Evolutionary conservation across 495 filamentous ascomycete genomes (phyloP), one percentile per base, ranked within the genome.

Genomic region (Hypoxylon lienhwacheense): DNA sequence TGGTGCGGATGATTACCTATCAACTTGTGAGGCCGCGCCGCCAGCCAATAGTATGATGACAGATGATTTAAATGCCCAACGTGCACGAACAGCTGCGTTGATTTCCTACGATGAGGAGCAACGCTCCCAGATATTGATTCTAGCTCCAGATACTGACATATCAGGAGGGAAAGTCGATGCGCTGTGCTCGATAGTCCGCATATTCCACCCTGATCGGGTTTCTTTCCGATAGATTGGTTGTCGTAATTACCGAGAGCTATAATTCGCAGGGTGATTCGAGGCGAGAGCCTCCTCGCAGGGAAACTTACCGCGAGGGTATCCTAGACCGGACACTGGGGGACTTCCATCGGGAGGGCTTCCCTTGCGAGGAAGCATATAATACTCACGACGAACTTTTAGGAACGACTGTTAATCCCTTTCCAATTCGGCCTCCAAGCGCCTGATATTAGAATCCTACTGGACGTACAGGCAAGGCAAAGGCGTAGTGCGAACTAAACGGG

Each of bases 1-100:
- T 61, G 58, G 58, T 47, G 58, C 58, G 48, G 26, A 41, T 52
- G 51, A 61, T 50, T 51, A 52, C 42, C 51, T 61, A 61, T 61
- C 58, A 55, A 43, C 47, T 55, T 55, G 58, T 52, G 50, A 55
- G 51, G 31, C 47, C 41, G 26, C 41, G 26, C 17, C 17, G 12
- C 29, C 26, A 14, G 35, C 58, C 58, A 61, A 61, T 61, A 42
- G 51, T 42, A 42, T 55, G 31, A 19, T 61, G 58, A 55, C 58
- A 61, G 41, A 55, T 61, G 52, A 51, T 61, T 54, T 24, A 31
- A 55, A 42, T 47, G 47, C 52, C 58, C 58, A 61, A 55, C 24
- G 29, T 61, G 43, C 39, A 35, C 55, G 49, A 39, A 59, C 43
- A 50, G 46, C 41, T 55, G 42, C 41, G 34, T 28, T 35, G 46